Base-by-base conservation (phyloP, 345 rosid genomes). In the Aegle marmelos region DNA sequence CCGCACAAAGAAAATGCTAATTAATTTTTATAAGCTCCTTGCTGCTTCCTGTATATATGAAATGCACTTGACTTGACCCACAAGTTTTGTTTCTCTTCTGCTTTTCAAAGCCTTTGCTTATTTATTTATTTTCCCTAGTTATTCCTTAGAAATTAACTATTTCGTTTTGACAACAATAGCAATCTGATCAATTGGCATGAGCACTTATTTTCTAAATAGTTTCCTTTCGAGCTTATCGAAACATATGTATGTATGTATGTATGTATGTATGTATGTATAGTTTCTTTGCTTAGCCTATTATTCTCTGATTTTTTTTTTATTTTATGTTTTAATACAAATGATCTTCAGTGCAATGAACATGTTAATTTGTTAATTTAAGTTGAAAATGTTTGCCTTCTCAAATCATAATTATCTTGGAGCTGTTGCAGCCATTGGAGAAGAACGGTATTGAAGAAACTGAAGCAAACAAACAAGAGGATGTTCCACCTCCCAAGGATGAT, bases 361-460 rank as follows among this genome's bases (percentile, higher is more conserved):
- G 0, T 2, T 63, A 31, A 9, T 67, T 63, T 63, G 22, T 67
- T 27, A 22, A 1, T 36, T 67, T 30, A 22, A 66, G 4, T 67
- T 37, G 13, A n/a, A 36, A 9, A 21, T 9, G 45, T 4, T 34
- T 66, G 70, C 19, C 56, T 25, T 63, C 61, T 57, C 24, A 45
- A 37, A 5, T 27, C 27, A n/a, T 77, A 25, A 57, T 17, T 34
- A 21, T 31, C 24, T 76, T 63, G 57, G 31, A 61, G 54, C 66
- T 72, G 27, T 59, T 76, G 70, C 76, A 81, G 85, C 36, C 45
- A 4, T 45, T 58, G 33, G 84, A 72, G 74, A 84, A 83, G 76
- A 76, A 78, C 71, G 81, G 53, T 16, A 41, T 11, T 65, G 79
- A 81, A 76, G 81, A 81, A 73, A 61, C 56, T 70, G 50, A 58